Conservation (phyloP, 345 rosid genomes). For the Corymbia maculata region DNA sequence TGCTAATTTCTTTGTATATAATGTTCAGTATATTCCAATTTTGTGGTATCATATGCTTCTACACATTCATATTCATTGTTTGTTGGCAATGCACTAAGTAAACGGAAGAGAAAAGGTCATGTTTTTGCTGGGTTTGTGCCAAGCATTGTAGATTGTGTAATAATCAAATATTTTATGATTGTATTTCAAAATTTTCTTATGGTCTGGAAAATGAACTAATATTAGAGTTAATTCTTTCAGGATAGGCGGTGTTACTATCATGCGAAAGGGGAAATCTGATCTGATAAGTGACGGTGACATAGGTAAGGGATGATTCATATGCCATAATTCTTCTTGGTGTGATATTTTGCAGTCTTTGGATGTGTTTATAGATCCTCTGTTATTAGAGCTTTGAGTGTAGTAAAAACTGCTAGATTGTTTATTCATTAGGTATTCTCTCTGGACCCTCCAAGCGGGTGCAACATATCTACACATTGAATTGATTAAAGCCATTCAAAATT, state of each 20-base stretch:
- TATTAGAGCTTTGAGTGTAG: not conserved
- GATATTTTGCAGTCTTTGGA: not conserved
- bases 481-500: not conserved
- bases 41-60: not conserved
- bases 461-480: not conserved
- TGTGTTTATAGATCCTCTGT: not conserved
- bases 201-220: not conserved
- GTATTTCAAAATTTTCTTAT: not conserved
- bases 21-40: not conserved
- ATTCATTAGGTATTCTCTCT: not conserved
- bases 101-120: no score
- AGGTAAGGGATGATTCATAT: constrained; percentile 29
- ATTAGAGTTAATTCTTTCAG: constrained; percentile 14
- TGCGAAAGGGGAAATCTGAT: constrained; percentile 80
- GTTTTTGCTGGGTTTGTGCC: not conserved
- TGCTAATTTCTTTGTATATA: not conserved
- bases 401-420: not conserved
- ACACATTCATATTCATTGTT: not conserved
- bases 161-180: not conserved
- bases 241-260: constrained; percentile 83
- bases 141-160: not conserved
- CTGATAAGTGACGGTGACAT: constrained; percentile 66
- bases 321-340: not conserved
- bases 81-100: not conserved
- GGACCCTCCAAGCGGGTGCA: not conserved